Evolutionary conservation across 2,329 filamentous ascomycete genomes (phyloP).

Genomic region (Xylogone sp.): DNA sequence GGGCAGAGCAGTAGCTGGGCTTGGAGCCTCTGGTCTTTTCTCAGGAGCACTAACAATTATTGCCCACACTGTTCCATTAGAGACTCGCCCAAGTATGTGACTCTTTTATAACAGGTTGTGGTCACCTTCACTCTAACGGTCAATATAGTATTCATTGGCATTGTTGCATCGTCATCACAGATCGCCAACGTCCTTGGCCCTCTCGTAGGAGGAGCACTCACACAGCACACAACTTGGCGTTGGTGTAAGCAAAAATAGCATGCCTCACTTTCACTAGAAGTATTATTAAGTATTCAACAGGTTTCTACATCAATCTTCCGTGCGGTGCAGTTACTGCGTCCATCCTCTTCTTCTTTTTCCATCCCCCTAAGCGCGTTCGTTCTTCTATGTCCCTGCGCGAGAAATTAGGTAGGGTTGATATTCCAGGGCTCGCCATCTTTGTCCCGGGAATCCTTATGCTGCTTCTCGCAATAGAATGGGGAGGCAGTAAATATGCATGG

Average conservation of each 20-base stretch:
- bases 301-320: conserved; percentile 35
- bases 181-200: conserved; percentile 22
- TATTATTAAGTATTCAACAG: conserved; percentile 1
- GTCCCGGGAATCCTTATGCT: conserved; percentile 24
- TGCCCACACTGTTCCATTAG: conserved; percentile 16
- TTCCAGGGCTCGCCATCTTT: conserved; percentile 28
- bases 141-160: conserved; percentile 13
- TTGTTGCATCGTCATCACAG: conserved; percentile 14
- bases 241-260: conserved; percentile 21
- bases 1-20: conserved; percentile 27
- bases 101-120: neutral
- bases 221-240: conserved; percentile 29
- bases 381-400: conserved; percentile 17
- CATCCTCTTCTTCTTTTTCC: conserved; percentile 36
- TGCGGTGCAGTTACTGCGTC: conserved; percentile 30
- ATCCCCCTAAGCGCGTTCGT: conserved; percentile 16
- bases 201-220: conserved; percentile 28
- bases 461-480: conserved; percentile 27
- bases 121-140: neutral
- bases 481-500: conserved; percentile 22
- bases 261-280: conserved; percentile 16
- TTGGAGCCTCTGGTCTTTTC: conserved; percentile 25
- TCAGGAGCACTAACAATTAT: conserved; percentile 26
- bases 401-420: conserved; percentile 31
- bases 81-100: conserved; percentile 16